Evolutionary conservation across 257 asterid species (phyloP), one percentile per base, ranked within the genome.

Genomic region (Orobanche coerulescens): DNA sequence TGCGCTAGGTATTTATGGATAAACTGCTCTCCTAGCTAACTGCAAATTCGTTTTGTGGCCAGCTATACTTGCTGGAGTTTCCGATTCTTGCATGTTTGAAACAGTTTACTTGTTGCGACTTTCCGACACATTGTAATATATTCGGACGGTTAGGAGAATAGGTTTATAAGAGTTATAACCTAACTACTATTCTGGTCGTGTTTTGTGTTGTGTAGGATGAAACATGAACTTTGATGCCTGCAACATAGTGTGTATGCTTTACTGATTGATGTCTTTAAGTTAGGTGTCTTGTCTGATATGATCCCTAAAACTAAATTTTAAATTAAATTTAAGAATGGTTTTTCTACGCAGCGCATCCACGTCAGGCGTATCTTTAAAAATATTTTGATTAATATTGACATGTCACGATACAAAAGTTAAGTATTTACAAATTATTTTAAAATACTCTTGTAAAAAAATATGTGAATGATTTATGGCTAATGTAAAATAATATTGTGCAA

Each of bases 1-100:
- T 61, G 66, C 62, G 67, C 62, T 63, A 61, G 56, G 20, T 73
- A 61, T 33, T 58, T 55, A 71, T 69, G 66, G 36, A 66, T 64
- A 46, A 66, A 46, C 44, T 61, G 60, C 25, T 15, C 52, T 47
- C 33, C 33, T 47, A 65, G 76, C 75, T 46, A 62, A 55, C 66
- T 51, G 61, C 68, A 58, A 67, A 67, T 39, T 71, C 63, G 5
- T 58, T 31, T 61, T 28, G 30, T 61, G 52, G 58, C 64, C 72
- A 10, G 61, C 53, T 14, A 25, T 59, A 23, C 71, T 43, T 67
- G 16, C 64, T 26, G 28, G 57, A 48, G 53, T 37, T 44, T 22
- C 22, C 43, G 50, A n/a, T 37, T 66, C 55, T 36, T 55, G 63
- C 60, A 14, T 14, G 18, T n/a, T 49, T 52, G 75, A 64, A 61